Evolutionary conservation across 495 filamentous ascomycete genomes (phyloP), one percentile per base, ranked within the genome.

Genomic region (Aspergillus incahuasiensis): DNA sequence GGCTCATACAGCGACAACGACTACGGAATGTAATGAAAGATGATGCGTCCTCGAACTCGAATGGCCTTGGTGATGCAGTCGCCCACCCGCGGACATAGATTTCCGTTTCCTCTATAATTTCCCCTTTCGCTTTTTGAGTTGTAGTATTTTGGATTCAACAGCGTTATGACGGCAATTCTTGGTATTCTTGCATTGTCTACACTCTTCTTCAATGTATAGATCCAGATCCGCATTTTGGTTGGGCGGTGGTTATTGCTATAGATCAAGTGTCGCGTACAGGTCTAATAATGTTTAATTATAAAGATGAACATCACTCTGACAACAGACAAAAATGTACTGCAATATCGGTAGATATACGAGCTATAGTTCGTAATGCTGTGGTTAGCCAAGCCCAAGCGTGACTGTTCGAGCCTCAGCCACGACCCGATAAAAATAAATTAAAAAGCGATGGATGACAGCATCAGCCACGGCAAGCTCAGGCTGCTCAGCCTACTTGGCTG

Each of bases 201-300:
- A 9, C 25, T 25, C 21, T 12, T n/a, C n/a, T 39, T 20, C 34
- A 25, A 50, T 58, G 51, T 45, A 54, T 34, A 50, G 45, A 39
- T n/a, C 43, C 18, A 13, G 20, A 47, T 43, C 24, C 38, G 41
- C 48, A 19, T 56, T 28, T 39, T 38, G 25, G 30, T 22, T 46
- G 30, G 15, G 22, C 39, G 46, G 19, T 54, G 49, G 19, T 34
- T 48, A 54, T 45, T 42, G 30, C 49, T 58, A 55, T 25, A 51
- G 30, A 45, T 46, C 57, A 6, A 40, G 38, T 40, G 50, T 46
- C 57, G 11, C 16, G 15, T 18, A 40, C 13, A 16, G 38, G 13
- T 16, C 38, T 40, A 18, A 39, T 61, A 64, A 64, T 64, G 44
- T 56, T 59, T 61, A 64, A 64, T 61, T 48, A 58, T 40, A 48